These are phyloP conservation scores for Yarrowia divulgata DNA, from an alignment of 805 yeast species.

Conservation along the genomic window DNA sequence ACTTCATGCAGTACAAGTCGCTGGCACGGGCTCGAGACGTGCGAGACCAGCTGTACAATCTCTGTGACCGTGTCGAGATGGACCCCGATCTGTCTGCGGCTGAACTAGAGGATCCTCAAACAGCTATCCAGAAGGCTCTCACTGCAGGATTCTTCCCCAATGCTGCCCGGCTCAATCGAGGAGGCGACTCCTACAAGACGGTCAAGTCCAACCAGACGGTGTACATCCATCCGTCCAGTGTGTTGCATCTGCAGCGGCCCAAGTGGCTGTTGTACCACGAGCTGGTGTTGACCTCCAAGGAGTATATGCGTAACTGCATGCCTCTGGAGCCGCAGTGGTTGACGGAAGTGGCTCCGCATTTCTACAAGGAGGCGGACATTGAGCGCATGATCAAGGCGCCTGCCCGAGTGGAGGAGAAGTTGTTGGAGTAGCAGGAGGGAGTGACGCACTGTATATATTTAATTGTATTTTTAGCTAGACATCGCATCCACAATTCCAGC, in stretches of 20 bases:
- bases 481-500: too few relatives aligned
- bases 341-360: conserved; percentile 58
- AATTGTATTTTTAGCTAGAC: too few relatives aligned
- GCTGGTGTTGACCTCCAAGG: conserved; percentile 79
- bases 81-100: conserved; percentile 58
- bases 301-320: conserved; percentile 90
- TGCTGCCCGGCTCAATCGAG: conserved; percentile 62
- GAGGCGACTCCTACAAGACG: conserved; percentile 74
- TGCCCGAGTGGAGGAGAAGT: not conserved
- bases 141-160: conserved; percentile 55
- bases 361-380: conserved; percentile 49
- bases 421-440: not conserved
- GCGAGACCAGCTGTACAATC: conserved; percentile 66
- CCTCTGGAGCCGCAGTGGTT: conserved; percentile 86
- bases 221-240: conserved; percentile 85
- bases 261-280: conserved; percentile 86
- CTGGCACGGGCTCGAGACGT: conserved; percentile 82
- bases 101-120: conserved; percentile 68
- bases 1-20: conserved; percentile 81
- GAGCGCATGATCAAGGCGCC: conserved; percentile 44
- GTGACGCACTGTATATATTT: too few relatives aligned
- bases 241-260: conserved; percentile 66
- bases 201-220: conserved; percentile 73
- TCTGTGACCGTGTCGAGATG: conserved; percentile 60
- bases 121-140: conserved; percentile 66